Evolutionary conservation across 2,329 filamentous ascomycete genomes (phyloP), one percentile per base, ranked within the genome.

Genomic region (Apiospora pterosperma): DNA sequence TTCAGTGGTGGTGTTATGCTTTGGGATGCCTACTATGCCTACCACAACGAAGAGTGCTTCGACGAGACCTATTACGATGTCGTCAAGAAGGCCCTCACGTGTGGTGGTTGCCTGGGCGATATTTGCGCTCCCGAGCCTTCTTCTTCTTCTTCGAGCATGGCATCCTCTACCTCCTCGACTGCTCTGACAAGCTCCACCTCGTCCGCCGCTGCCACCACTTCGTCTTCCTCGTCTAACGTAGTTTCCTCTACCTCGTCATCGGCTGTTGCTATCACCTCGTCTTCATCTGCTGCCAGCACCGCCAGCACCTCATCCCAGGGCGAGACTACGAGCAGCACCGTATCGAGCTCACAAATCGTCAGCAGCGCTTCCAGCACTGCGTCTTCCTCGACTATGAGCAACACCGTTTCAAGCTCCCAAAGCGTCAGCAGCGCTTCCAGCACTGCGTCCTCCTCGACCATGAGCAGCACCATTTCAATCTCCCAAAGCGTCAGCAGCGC

Each of bases 1-100:
- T n/a, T n/a, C n/a, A n/a, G n/a, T 63, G 81, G 79, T 19, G 82
- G 81, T 69, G 71, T 83, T 59, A 82, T 81, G 58, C 69, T 84
- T 23, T 83, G 79, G 80, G 82, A 84, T 61, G 75, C 79, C 28
- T 76, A 73, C 36, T 74, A 72, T 7, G 79, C 75, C 34, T 67
- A 67, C 4, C 42, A 63, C 19, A 81, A 81, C 71, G 48, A 63
- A 23, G 61, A 63, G 28, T 55, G 61, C 2, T 61, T 75, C 48
- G 76, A 74, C 55, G 77, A 80, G 70, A 69, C 67, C 28, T 83
- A 77, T 66, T 74, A 78, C 65, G 67, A 80, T 59, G 71, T 75
- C 48, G 73, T 77, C 34, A 67, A 76, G 31, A 76, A 79, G 48
- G 76, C 77, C 11, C 72, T 82, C 59, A 63, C 72, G 65, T 77